Evolutionary conservation across 2,329 filamentous ascomycete genomes (phyloP), one percentile per base, ranked within the genome.

Genomic region (Penicillium sp.): DNA sequence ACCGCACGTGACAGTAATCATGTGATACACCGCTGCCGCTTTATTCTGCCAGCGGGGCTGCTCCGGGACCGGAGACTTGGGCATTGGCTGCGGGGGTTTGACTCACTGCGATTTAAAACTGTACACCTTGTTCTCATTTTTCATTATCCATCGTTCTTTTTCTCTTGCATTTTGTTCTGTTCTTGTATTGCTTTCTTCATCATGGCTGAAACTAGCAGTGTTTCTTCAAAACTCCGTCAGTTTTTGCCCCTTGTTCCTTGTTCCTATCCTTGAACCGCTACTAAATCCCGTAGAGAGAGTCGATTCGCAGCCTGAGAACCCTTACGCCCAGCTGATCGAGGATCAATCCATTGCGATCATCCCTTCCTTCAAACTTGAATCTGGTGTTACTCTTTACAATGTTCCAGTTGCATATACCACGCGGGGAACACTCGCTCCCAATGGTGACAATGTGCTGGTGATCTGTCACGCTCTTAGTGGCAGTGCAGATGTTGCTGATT

Each of bases 291-390:
- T 79, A 79, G 77, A 79, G 77, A 79, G 72, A 72, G 69, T 76
- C 72, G 71, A 70, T 58, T 67, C 83, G 51, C 91, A 97, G 74
- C 86, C 89, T 67, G 93, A 97, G 78, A 99, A 97, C 76, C 93
- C 92, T 29, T 97, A 92, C 72, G 85, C 90, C 57, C 76, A 81
- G 60, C 81, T 97, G 68, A 96, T 99, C 48, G 87, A 91, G 48
- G 88, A 96, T 67, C 94, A 97, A 76, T 82, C 88, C 50, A 88
- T 96, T 67, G 91, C 89, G 53, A 84, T 94, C 57, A 84, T 99
- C 51, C 93, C 94, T 2, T 86, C 87, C 26, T 96, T 97, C 73
- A 91, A 88, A 8, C 88, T 99, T 61, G 94, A 99, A 74, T 97
- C 92, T 2, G 94, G 94, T 45, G 90, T 89, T 23, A 88, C 84